A percentile compares a stretch with the other conserved stretches of the same genome.
Evolutionary conservation across 768 basidiomycete genomes (phyloP).

Genomic region (Panus rudis): DNA sequence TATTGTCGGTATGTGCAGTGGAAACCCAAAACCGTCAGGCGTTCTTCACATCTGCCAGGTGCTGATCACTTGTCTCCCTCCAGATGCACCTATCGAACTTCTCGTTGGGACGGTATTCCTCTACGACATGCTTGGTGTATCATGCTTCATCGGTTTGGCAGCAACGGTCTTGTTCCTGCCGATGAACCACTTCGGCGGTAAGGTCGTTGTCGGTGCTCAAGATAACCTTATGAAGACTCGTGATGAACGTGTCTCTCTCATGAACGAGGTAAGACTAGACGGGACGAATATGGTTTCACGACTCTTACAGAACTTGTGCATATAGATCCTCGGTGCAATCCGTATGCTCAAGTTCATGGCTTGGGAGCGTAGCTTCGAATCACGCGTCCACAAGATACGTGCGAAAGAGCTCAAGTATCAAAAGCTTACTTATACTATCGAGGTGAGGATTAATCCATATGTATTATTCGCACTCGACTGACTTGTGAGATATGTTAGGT

Average conservation of each 20-base stretch:
- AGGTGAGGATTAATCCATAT: slow-evolving; percentile 35
- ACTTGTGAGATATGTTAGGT: slow-evolving; percentile 18
- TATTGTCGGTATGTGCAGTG: slow-evolving; percentile 50
- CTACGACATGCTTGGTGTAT: slow-evolving; percentile 72
- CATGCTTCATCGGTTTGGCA: slow-evolving; percentile 71
- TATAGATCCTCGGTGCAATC: slow-evolving; percentile 72
- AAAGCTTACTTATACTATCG: slow-evolving; percentile 80
- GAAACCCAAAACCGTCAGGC: not conserved
- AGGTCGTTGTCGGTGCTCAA: slow-evolving; percentile 69
- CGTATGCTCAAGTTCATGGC: slow-evolving; percentile 98
- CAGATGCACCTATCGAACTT: slow-evolving; percentile 77
- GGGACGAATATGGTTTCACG: not conserved
- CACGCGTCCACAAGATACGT: slow-evolving; percentile 61
- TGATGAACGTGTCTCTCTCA: slow-evolving; percentile 83
- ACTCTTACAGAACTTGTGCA: not conserved
- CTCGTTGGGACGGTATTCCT: slow-evolving; percentile 67
- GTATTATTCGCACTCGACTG: not conserved
- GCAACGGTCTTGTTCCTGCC: slow-evolving; percentile 63
- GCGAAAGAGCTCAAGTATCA: slow-evolving; percentile 81
- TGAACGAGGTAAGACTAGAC: slow-evolving; percentile 61
- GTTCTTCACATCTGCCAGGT: not conserved
- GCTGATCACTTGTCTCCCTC: not conserved
- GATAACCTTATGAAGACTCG: slow-evolving; percentile 88
- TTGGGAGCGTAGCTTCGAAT: slow-evolving; percentile 88
- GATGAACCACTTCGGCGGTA: slow-evolving; percentile 79